phyloP scores from a whole-genome alignment of 2,329 filamentous ascomycete species.

The Aspergillus sp. region DNA sequence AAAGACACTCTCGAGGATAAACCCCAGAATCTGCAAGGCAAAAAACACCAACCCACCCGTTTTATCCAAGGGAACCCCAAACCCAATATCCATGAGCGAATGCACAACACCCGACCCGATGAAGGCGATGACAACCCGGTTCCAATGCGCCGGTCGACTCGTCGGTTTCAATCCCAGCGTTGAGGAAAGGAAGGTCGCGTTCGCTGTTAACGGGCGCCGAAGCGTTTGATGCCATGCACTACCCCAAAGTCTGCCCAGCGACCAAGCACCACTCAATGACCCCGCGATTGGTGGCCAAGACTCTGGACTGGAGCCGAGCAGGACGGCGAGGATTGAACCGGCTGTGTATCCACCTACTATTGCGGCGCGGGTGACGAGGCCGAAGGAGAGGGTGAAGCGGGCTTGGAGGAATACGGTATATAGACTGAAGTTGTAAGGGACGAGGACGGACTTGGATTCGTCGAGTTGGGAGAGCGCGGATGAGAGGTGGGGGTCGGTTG shows the following conservation, averaged over 20 bases:
- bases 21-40: constrained; percentile 16
- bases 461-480: background rate
- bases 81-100: constrained; percentile 18
- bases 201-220: constrained; percentile 14
- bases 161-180: constrained; percentile 6
- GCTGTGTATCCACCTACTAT: constrained; percentile 16
- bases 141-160: background rate
- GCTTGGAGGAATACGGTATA: background rate
- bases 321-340: constrained; percentile 6
- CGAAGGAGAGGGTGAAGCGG: constrained; percentile 18
- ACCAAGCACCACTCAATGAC: constrained; percentile 10
- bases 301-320: constrained; percentile 6
- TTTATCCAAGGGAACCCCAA: constrained; percentile 12
- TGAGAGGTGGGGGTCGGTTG: constrained; percentile 1
- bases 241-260: constrained; percentile 18
- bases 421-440: background rate
- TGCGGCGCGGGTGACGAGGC: constrained; percentile 10
- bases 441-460: constrained; percentile 1
- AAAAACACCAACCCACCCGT: constrained; percentile 21
- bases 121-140: constrained; percentile 17
- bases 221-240: constrained; percentile 25
- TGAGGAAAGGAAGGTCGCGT: constrained; percentile 15
- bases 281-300: constrained; percentile 20
- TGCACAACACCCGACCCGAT: constrained; percentile 18
- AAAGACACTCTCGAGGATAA: constrained; percentile 4